phyloP scores from a whole-genome alignment of 352 stramenopile genomes.

The Globisporangium rhizosaccharum region DNA sequence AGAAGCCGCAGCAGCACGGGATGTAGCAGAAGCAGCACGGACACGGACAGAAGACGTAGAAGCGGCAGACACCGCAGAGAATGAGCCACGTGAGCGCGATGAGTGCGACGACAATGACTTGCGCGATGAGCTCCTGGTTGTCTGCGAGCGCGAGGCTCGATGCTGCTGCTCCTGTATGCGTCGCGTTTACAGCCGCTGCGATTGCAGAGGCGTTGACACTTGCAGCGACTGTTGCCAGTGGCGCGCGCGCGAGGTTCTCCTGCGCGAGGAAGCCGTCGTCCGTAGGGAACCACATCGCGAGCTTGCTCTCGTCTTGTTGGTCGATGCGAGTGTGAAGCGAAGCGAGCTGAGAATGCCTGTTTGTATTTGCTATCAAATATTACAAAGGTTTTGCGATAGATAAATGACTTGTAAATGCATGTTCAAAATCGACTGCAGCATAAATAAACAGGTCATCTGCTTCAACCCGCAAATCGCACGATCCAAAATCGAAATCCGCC shows the following conservation, averaged over 20 bases:
- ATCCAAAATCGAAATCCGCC: not conserved
- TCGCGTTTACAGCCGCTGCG: not conserved
- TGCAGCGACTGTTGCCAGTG: slow-evolving; percentile 1
- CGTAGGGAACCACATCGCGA: slow-evolving; percentile 8
- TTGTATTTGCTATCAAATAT: not conserved
- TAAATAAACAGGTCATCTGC: not conserved
- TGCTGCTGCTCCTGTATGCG: not conserved
- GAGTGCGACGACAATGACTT: not conserved
- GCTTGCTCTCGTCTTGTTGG: not conserved
- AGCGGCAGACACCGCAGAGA: slow-evolving; percentile 16
- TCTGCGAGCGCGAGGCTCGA: not conserved
- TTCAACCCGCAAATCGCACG: not conserved
- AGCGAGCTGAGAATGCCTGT: not conserved
- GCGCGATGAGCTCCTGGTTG: too few species aligned
- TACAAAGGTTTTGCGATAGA: not conserved
- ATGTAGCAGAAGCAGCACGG: slow-evolving; percentile 17
- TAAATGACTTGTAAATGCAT: too few species aligned
- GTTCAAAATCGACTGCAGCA: not conserved
- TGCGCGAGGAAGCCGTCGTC: slow-evolving; percentile 16
- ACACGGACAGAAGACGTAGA: slow-evolving; percentile 4
- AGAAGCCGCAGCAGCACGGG: slow-evolving; percentile 39
- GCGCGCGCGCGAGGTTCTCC: slow-evolving; percentile 2
- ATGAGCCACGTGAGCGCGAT: slow-evolving; percentile 7
- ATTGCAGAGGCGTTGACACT: not conserved
- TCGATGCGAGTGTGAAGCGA: not conserved